Base-by-base conservation (phyloP, 1,139 yeast species). In the Candida neerlandica region DNA sequence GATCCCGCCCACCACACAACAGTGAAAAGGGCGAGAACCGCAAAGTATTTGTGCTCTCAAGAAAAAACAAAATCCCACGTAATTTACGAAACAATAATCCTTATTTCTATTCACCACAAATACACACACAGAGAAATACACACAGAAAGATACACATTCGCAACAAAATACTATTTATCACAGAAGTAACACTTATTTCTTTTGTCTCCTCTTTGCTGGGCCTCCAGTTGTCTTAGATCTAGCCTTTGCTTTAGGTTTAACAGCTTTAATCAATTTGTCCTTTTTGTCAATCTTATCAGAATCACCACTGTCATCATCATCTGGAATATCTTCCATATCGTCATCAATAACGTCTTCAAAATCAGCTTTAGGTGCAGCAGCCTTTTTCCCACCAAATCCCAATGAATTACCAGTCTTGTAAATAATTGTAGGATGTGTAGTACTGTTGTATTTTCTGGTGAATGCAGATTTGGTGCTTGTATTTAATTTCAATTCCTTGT, bases 341-440 rank as follows among this genome's bases (percentile, higher is more conserved):
- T 82, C 86, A 41, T 79, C 85, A 44, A 83, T 84, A 18, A 81
- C 86, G 54, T 84, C 94, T 40, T 80, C 85, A 50, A 71, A 82
- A 51, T 77, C 82, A 14, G 78, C 85, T 44, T 69, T 70, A 30
- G 74, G 73, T 23, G 46, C 34, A 11, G 51, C 43, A 49, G 74
- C 74, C 43, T 67, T 66, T 12, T 63, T 59, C 11, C 66, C 67
- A 10, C 67, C 71, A 1, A 75, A 66, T 55, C 62, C 58, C 15
- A 79, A 75, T 4, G 84, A 77, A 55, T 79, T 80, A 9, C 87
- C 87, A 1, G 87, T 82, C 58, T 80, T 82, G 75, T 87, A 87
- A 52, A 89, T 90, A 2, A 97, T 91, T 2, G 89, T 83, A 1
- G 98, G 98, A 69, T 94, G 99, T 9, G 83, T 73, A 43, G 68